Evolutionary conservation across 805 yeast species (phyloP), one percentile per base, ranked within the genome.

Genomic region (Maudiozyma barnettii): DNA sequence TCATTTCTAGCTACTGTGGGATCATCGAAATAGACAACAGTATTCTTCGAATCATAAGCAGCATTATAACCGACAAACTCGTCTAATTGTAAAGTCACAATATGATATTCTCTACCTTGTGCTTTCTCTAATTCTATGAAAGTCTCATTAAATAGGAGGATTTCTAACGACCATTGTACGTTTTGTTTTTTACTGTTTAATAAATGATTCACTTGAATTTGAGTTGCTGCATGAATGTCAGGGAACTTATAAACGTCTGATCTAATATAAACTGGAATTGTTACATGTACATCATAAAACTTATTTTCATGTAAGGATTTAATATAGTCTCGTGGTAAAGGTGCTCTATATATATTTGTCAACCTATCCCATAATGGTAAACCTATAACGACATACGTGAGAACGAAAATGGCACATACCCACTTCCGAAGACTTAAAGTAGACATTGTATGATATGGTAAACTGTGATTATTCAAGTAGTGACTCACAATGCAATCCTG

Each of bases 181-280:
- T 56, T 46, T 29, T 63, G 61, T 13, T 55, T 53, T 31, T 54
- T 49, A 13, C 62, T 54, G n/a, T 61, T 39, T 20, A 54, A 45
- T 41, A 74, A 64, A 14, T 67, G 64, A 49, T 74, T 68, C 1
- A 77, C 56, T 53, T 78, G 77, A 12, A 70, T 55, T 49, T 75
- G 74, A 1, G 75, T 58, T 1, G 84, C 88, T 39, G 70, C 70
- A 1, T 73, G 75, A 18, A 88, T 57, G 60, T 88, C 95, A 0
- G 91, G 90, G 54, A 81, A 80, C 16, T 66, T 62, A 52, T 79
- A 71, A 1, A 75, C 76, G 10, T 71, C 71, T 1, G 59, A 58
- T n/a, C 64, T 61, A 20, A 72, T 53, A 43, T 65, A 70, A 3
- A 76, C 66, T 0, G 78, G 78, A 5, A 77, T 66, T 2, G 56